Evolutionary conservation across 345 rosid species (phyloP).

Genomic region (Salix exigua): DNA sequence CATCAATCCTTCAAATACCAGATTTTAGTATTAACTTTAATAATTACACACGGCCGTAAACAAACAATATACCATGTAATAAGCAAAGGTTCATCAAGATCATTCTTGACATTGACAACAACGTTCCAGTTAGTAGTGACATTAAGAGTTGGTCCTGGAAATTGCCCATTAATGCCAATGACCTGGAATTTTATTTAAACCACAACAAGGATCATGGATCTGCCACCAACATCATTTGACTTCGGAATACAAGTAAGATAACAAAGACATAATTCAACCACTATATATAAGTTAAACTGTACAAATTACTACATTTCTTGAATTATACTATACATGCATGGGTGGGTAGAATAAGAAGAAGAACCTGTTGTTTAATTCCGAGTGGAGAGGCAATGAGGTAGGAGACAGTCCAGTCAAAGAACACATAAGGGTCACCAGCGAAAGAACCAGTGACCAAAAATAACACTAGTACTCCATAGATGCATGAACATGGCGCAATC

Average conservation of each 20-base stretch:
- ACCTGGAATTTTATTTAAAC: conserved; percentile 10
- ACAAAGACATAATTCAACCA: background rate
- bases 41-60: background rate
- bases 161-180: conserved; percentile 29
- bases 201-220: background rate
- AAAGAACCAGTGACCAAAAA: conserved; percentile 19
- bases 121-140: conserved; percentile 34
- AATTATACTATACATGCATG: background rate
- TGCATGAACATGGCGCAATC: conserved; percentile 6
- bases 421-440: conserved; percentile 73
- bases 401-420: conserved; percentile 87
- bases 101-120: conserved; percentile 30
- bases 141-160: conserved; percentile 33
- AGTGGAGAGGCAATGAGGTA: conserved; percentile 65
- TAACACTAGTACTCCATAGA: conserved; percentile 4
- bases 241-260: background rate
- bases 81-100: conserved; percentile 31
- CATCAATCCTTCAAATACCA: background rate
- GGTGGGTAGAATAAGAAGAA: background rate
- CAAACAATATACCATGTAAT: conserved; percentile 61
- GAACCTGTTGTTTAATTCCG: conserved; percentile 68
- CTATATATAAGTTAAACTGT: no score
- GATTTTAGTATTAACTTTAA: background rate
- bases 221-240: background rate
- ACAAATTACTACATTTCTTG: background rate